phyloP scores from a whole-genome alignment of 108 stramenopile genomes.

The Cyclotella atomus region DNA sequence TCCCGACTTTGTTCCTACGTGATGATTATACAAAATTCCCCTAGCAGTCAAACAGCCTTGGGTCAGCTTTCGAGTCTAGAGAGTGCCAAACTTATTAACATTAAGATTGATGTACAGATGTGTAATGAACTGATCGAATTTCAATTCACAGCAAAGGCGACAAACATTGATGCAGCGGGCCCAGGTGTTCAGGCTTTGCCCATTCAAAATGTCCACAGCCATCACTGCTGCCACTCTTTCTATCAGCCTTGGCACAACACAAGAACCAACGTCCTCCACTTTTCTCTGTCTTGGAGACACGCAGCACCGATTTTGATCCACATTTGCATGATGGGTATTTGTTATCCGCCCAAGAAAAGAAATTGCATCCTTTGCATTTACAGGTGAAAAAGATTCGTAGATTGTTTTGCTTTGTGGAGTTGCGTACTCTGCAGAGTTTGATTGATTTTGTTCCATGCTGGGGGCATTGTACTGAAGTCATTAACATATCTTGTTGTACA shows the following conservation, averaged over 20 bases:
- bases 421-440: conserved; percentile 46
- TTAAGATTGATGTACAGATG: too few species aligned
- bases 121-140: too few species aligned
- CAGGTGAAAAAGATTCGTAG: conserved; percentile 62
- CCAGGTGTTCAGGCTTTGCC: conserved; percentile 41
- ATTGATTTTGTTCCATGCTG: conserved; percentile 56
- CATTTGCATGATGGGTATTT: conserved; percentile 54
- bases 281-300: conserved; percentile 58
- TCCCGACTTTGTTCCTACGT: conserved; percentile 87
- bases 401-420: conserved; percentile 36
- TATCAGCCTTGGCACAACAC: conserved; percentile 45
- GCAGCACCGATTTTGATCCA: conserved; percentile 41
- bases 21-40: too few species aligned
- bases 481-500: too few species aligned
- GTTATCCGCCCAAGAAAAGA: conserved; percentile 67
- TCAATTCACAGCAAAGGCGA: conserved; percentile 36
- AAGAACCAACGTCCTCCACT: conserved; percentile 71
- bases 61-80: too few species aligned
- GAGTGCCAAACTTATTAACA: too few species aligned
- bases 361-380: conserved; percentile 44
- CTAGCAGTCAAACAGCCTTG: too few species aligned
- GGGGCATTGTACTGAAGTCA: conserved; percentile 46
- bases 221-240: conserved; percentile 8
- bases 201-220: conserved; percentile 53
- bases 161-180: conserved; percentile 18